Percentiles rank a stretch among this genome's conserved stretches.
phyloP scores from a whole-genome alignment of 2,329 filamentous ascomycete species.

The Chrysoporthe cubensis region DNA sequence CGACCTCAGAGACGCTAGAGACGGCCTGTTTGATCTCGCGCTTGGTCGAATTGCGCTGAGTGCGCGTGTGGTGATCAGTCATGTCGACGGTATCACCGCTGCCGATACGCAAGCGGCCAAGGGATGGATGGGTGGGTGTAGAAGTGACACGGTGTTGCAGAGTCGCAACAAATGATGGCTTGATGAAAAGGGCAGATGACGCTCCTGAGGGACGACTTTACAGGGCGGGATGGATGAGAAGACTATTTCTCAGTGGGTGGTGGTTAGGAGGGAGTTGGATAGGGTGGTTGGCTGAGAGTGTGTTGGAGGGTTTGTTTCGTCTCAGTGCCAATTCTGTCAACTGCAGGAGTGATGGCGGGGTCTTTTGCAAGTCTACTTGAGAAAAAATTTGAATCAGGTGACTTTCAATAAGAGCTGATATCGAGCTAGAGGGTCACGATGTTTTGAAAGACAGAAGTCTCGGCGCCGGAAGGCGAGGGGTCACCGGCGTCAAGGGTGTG shows the following conservation, averaged over 20 bases:
- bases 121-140: neutral
- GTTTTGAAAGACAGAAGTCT: neutral
- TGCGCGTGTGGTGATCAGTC: slow-evolving; percentile 4
- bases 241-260: neutral
- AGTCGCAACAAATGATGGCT: neutral
- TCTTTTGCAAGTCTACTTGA: neutral
- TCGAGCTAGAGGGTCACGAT: neutral
- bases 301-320: neutral
- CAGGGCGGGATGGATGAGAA: neutral
- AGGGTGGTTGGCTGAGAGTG: neutral
- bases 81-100: slow-evolving; percentile 1
- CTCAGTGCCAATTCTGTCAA: neutral
- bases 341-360: neutral
- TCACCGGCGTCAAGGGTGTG: neutral
- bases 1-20: slow-evolving; percentile 23
- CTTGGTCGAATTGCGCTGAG: slow-evolving; percentile 1
- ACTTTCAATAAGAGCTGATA: neutral
- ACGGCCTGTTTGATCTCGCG: slow-evolving; percentile 13
- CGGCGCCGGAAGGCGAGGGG: neutral
- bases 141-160: neutral
- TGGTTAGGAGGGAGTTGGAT: slow-evolving; percentile 1
- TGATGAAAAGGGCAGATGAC: neutral
- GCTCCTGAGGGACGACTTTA: neutral
- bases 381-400: neutral
- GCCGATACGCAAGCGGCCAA: neutral